Base-by-base conservation (phyloP, 257 asterid genomes). In the Lavandula angustifolia region DNA sequence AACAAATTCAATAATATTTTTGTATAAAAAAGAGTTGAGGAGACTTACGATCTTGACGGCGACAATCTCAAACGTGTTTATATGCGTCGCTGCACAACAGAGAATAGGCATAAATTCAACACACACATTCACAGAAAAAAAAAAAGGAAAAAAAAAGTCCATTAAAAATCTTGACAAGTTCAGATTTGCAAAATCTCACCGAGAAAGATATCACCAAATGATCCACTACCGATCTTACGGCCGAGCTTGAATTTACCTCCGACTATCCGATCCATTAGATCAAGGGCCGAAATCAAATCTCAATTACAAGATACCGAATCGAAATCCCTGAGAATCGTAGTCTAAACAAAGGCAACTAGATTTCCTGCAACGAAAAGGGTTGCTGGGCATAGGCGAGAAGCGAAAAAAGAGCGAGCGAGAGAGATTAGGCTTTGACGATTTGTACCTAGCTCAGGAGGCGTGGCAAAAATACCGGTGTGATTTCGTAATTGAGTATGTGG, bases 141-240 rank as follows among this genome's bases (percentile, higher is more conserved):
- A 64, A 53, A 13, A 53, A 13, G 5, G 27, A n/a, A n/a, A n/a
- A 38, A 44, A 27, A 9, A 48, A 29, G 44, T 2, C 44, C 5
- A 40, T 41, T 1, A 32, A 54, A 34, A 17, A 17, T 3, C 32
- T 9, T 22, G 29, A 35, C 29, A 49, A 38, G 57, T 47, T 37
- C 49, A 12, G 31, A 58, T n/a, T 31, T 10, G 34, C 0, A 56
- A 42, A 54, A 76, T 14, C 85, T 72, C 69, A 88, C 98, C 98
- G 10, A 91, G 88, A 70, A 76, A 91, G 69, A 91, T 91, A 80
- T 91, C 95, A 35, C 98, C 98, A 59, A 91, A 91, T 42, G 98
- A 91, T 78, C 98, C 98, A 76, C 98, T 88, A 3, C 98, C 98
- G 86, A 91, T 91, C 82, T 91, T 91, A 46, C 98, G 94, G 62